A percentile compares a stretch with the other conserved stretches of the same genome.
Conservation (phyloP, 139 green algal genomes). For the Picochlorum sp. region DNA sequence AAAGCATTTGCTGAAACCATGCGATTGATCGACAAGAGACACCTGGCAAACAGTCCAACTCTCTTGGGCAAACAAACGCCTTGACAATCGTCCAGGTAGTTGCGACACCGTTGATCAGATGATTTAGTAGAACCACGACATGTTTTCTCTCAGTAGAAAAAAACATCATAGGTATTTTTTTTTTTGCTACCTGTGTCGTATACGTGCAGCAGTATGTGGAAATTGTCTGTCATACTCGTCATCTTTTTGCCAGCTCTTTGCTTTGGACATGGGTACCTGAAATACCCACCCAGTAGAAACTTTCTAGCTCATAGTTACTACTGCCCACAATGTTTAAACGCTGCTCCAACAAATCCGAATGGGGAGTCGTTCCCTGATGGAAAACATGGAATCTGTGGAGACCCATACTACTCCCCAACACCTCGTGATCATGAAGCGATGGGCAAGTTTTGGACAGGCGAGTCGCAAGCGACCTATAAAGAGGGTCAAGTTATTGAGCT, state of each 20-base stretch:
- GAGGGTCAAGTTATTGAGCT: not conserved
- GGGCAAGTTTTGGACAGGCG: slow-evolving; percentile 3
- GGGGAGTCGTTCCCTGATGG: slow-evolving; percentile 8
- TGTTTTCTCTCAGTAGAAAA: too few species aligned
- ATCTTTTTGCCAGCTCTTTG: not conserved
- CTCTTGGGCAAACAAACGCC: too few species aligned
- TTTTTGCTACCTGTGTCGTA: too few species aligned
- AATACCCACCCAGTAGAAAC: not conserved
- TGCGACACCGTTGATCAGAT: too few species aligned
- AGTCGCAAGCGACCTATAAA: not conserved
- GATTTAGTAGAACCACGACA: too few species aligned
- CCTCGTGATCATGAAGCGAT: not conserved
- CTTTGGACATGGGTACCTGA: not conserved
- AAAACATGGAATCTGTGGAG: slow-evolving; percentile 7
- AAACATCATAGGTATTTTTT: too few species aligned
- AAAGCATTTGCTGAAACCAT: too few species aligned
- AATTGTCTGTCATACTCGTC: too few species aligned
- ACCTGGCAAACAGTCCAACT: too few species aligned
- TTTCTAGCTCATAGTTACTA: not conserved
- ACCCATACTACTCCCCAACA: not conserved
- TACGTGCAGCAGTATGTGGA: too few species aligned
- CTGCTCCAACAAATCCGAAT: not conserved
- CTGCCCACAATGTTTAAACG: not conserved
- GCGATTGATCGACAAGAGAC: too few species aligned
- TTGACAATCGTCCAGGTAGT: too few species aligned